Evolutionary conservation across 768 basidiomycete genomes (phyloP).

Genomic region (Chalciporus piperatus): DNA sequence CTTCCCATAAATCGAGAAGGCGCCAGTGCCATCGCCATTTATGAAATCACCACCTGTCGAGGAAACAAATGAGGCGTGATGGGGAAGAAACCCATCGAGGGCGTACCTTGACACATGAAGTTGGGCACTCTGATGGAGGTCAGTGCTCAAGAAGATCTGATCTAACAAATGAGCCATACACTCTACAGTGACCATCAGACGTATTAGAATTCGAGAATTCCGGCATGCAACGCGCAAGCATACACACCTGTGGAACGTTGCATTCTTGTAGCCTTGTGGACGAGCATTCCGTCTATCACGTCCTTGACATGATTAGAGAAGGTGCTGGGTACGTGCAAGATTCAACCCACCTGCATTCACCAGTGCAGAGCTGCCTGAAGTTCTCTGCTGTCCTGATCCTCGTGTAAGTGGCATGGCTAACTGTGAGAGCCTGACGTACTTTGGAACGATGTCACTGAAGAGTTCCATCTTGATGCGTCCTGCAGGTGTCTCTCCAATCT

Average conservation of each 20-base stretch:
- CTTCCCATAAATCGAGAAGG: slow-evolving; percentile 95
- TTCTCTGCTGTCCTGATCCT: slow-evolving; percentile 87
- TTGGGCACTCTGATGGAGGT: slow-evolving; percentile 62
- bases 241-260: slow-evolving; percentile 86
- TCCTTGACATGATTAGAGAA: slow-evolving; percentile 16
- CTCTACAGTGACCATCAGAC: slow-evolving; percentile 43
- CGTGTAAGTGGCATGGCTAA: not conserved
- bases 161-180: slow-evolving; percentile 45
- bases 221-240: not conserved
- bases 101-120: slow-evolving; percentile 92
- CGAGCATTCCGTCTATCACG: slow-evolving; percentile 51
- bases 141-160: not conserved
- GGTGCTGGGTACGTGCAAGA: not conserved
- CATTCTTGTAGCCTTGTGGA: slow-evolving; percentile 88
- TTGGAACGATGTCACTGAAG: slow-evolving; percentile 93
- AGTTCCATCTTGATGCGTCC: slow-evolving; percentile 97
- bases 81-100: not conserved
- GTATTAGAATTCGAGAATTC: slow-evolving; percentile 6
- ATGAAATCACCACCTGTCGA: slow-evolving; percentile 85
- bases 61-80: not conserved
- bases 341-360: slow-evolving; percentile 77
- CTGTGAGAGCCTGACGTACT: slow-evolving; percentile 48
- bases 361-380: slow-evolving; percentile 95
- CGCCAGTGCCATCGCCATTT: slow-evolving; percentile 92
- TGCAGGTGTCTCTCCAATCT: slow-evolving; percentile 94